A percentile compares a stretch with the other conserved stretches of the same genome.
phyloP scores from a whole-genome alignment of 2,329 filamentous ascomycete genomes.

The Fusarium ramigenum region DNA sequence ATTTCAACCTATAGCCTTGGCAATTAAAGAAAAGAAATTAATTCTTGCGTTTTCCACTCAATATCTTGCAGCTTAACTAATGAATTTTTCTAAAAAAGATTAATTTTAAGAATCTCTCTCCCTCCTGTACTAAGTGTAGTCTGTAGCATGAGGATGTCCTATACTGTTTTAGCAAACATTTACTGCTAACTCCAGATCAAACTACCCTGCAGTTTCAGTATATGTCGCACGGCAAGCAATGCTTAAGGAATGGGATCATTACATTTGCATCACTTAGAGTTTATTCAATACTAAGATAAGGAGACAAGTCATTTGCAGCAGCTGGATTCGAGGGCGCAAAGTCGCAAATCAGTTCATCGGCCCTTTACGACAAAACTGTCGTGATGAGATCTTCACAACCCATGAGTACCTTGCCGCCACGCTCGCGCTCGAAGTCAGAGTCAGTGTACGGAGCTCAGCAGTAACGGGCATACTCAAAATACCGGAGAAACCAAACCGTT shows the following conservation, averaged over 20 bases:
- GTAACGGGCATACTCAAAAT: not conserved
- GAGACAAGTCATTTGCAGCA: no score
- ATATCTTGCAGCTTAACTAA: rapidly evolving
- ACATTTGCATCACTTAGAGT: rapidly evolving
- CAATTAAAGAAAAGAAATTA: no score
- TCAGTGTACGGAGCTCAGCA: not conserved
- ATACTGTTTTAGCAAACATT: rapidly evolving
- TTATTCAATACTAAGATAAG: no score
- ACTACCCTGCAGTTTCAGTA: not conserved
- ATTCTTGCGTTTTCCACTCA: no score
- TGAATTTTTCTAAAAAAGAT: rapidly evolving
- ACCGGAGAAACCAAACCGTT: not conserved
- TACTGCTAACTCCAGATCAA: rapidly evolving
- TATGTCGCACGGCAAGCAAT: rapidly evolving
- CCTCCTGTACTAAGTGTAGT: rapidly evolving
- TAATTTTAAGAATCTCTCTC: no score
- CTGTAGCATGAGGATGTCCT: no score
- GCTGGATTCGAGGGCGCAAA: rapidly evolving
- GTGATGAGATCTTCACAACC: not conserved
- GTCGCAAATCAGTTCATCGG: not conserved
- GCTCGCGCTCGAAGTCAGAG: rapidly evolving
- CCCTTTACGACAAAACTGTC: rapidly evolving
- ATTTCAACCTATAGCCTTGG: no score
- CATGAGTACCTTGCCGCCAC: not conserved
- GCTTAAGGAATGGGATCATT: rapidly evolving